phyloP scores from a whole-genome alignment of 805 yeast species.

The Saccharomycopsis fibuligera region DNA sequence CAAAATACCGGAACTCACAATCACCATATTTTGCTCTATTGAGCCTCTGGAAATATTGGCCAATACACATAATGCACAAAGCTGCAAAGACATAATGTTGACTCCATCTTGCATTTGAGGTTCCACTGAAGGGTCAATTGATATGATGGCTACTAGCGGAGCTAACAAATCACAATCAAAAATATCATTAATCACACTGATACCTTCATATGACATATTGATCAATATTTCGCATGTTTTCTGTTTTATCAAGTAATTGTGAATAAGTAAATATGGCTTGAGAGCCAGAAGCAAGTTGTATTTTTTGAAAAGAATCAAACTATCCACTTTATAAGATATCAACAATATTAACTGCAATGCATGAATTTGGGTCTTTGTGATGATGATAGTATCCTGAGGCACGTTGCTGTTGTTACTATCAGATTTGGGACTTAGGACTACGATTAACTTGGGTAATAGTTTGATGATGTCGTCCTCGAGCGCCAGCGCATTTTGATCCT shows the following conservation, averaged over 20 bases:
- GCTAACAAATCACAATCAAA: conserved; percentile 3
- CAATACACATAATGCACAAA: conserved; percentile 15
- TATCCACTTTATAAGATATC: conserved; percentile 9
- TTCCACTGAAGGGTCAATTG: background rate
- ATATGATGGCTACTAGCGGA: conserved; percentile 6
- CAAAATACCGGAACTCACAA: conserved; percentile 11
- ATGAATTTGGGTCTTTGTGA: conserved; percentile 12
- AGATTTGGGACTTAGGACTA: background rate
- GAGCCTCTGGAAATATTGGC: conserved; percentile 19
- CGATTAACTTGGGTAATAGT: conserved; percentile 1
- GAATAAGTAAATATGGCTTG: conserved; percentile 11
- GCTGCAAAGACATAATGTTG: conserved; percentile 6
- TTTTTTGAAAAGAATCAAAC: conserved; percentile 11
- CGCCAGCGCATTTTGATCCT: conserved; percentile 5
- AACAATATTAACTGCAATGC: conserved; percentile 13
- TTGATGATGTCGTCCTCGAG: conserved; percentile 11
- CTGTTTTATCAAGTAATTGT: conserved; percentile 11
- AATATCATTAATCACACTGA: conserved; percentile 8
- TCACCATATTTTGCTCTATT: conserved; percentile 9
- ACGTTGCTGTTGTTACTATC: background rate
- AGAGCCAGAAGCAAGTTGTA: conserved; percentile 5
- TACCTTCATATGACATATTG: conserved; percentile 14
- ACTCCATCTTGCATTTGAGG: conserved; percentile 8
- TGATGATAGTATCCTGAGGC: background rate
- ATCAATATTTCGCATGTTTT: conserved; percentile 17